These are phyloP conservation scores for Kluyveromyces marxianus DNA, from an alignment of 1,139 yeast species.

Conservation along the genomic window DNA sequence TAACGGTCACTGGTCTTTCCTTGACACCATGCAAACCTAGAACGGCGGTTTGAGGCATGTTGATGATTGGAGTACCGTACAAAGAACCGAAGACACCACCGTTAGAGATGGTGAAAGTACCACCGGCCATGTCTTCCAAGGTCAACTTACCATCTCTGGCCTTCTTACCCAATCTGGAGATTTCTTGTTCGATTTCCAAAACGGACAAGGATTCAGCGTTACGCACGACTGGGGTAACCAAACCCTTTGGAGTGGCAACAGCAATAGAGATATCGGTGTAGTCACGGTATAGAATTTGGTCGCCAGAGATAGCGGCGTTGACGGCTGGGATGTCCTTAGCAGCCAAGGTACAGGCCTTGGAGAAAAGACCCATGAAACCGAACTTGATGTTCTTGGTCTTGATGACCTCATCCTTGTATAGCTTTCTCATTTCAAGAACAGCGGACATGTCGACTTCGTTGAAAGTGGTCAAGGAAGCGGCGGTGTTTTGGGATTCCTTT, in stretches of 20 bases:
- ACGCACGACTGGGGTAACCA: slow-evolving; percentile 96
- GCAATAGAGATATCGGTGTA: slow-evolving; percentile 94
- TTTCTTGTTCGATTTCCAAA: slow-evolving; percentile 85
- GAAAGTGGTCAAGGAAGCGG: slow-evolving; percentile 96
- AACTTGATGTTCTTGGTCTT: slow-evolving; percentile 91
- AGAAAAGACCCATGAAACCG: slow-evolving; percentile 98
- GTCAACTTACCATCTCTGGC: slow-evolving; percentile 97
- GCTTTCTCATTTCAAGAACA: slow-evolving; percentile 88
- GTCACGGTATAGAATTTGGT: slow-evolving; percentile 92
- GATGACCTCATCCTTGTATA: slow-evolving; percentile 92
- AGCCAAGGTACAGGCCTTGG: slow-evolving; percentile 89
- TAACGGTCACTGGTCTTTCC: slow-evolving; percentile 94
- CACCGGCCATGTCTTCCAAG: slow-evolving; percentile 98
- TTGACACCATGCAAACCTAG: slow-evolving; percentile 96
- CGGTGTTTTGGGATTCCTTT: slow-evolving; percentile 98
- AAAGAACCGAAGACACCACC: slow-evolving; percentile 99
- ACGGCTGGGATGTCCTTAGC: slow-evolving; percentile 94
- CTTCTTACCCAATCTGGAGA: slow-evolving; percentile 71
- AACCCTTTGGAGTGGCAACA: slow-evolving; percentile 98
- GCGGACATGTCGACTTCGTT: slow-evolving; percentile 97
- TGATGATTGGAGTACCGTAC: slow-evolving; percentile 97
- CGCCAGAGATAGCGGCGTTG: slow-evolving; percentile 91
- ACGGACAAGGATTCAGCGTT: slow-evolving; percentile 90
- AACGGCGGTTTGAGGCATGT: slow-evolving; percentile 97
- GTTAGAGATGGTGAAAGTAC: slow-evolving; percentile 97